Evolutionary conservation across 306 rosid genomes (phyloP), one percentile per base, ranked within the genome.

Genomic region (Astragalus membranaceus): DNA sequence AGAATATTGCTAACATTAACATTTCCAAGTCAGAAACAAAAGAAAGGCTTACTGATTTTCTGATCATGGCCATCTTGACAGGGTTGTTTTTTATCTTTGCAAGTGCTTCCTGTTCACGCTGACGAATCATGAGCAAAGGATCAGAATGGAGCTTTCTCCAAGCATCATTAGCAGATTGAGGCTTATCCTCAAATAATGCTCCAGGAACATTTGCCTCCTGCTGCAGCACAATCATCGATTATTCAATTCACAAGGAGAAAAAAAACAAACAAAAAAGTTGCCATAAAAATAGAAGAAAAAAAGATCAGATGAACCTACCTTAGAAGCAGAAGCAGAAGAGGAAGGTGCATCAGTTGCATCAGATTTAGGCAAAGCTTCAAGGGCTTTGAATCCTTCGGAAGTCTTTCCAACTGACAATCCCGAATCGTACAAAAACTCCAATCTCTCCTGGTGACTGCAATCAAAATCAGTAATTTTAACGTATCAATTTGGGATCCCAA

Each of bases 91-190:
- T 88, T 0, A 94, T 86, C 49, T 84, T 92, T 0, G 89, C 82
- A 62, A 88, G 89, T 2, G 90, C 96, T 36, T 90, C 91, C 78
- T 94, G 98, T 81, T 94, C 98, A 0, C 97, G 89, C 84, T 90
- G 96, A 13, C 97, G 88, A 71, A 90, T 94, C 88, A 94, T 94
- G 54, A 90, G 97, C 87, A 90, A 75, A 10, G 98, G 98, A 54
- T 94, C 98, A 5, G 96, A 84, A 75, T 94, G 97, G 10, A 94
- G 95, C 75, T 91, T 94, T 79, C 99, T 90, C 99, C 99, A 94
- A 36, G 89, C 64, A 77, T 94, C 99, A 78, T 91, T 94, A 4
- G 99, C 91, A 46, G 96, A 94, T 0, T 90, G 98, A 71, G 96
- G 92, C 82, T 91, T 91, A 4, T 94, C 97, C 64, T 85, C 99